A percentile compares a stretch with the other conserved stretches of the same genome.
These are phyloP conservation scores for Phlebiopsis gigantea DNA, from an alignment of 768 basidiomycete species.

Conservation along the genomic window DNA sequence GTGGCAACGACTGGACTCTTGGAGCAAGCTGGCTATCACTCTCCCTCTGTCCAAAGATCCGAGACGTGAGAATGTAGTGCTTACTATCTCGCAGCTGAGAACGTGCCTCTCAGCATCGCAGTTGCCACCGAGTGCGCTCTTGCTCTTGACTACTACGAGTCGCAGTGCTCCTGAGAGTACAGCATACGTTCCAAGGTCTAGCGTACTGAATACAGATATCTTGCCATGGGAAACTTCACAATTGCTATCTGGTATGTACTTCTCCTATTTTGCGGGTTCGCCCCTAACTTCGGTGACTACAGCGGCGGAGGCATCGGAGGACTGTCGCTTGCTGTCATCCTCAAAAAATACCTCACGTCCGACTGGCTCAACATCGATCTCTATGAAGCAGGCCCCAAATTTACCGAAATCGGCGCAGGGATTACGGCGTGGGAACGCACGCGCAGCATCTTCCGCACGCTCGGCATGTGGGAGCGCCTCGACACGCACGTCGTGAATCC, in stretches of 20 bases:
- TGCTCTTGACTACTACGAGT: no score
- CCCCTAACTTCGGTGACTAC: neutral
- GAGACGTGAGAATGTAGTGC: no score
- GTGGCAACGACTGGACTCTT: no score
- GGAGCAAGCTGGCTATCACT: no score
- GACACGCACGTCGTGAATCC: neutral
- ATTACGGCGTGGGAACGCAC: neutral
- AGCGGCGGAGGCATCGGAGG: slow-evolving; percentile 9
- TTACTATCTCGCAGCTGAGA: no score
- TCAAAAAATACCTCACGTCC: neutral
- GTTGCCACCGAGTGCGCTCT: no score
- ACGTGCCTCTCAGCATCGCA: no score
- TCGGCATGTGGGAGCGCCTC: slow-evolving; percentile 1
- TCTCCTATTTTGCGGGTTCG: neutral
- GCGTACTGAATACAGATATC: no score
- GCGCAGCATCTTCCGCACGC: neutral
- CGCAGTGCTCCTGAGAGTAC: no score
- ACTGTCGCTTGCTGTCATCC: neutral
- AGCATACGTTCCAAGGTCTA: no score
- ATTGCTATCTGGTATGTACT: neutral
- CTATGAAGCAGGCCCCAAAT: neutral
- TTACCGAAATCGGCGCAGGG: slow-evolving; percentile 4
- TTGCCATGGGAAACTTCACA: neutral
- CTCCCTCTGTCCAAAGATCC: no score
- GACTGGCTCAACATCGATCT: neutral